These are phyloP conservation scores for Saccharomycopsis malanga DNA, from an alignment of 805 yeast genomes.

Conservation along the genomic window DNA sequence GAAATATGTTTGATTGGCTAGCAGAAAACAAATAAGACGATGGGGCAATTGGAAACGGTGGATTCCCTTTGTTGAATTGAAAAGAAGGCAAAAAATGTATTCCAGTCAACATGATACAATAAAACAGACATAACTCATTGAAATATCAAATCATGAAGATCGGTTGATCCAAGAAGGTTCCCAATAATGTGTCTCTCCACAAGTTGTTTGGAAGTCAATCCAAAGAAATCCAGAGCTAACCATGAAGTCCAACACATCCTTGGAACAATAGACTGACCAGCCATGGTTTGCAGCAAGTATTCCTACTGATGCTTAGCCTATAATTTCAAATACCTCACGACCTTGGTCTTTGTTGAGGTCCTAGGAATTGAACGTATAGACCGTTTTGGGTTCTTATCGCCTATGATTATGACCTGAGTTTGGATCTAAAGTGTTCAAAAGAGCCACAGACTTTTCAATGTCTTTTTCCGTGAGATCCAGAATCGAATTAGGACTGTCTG, in stretches of 20 bases:
- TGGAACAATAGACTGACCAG: slow-evolving; percentile 64
- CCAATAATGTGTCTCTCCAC: slow-evolving; percentile 50
- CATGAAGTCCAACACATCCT: slow-evolving; percentile 66
- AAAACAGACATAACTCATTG: no score
- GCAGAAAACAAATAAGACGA: no score
- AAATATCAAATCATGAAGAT: no score
- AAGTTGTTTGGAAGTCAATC: slow-evolving; percentile 44
- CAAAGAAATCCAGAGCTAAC: slow-evolving; percentile 77
- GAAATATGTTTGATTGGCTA: no score
- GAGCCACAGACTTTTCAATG: slow-evolving; percentile 46
- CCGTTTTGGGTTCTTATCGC: slow-evolving; percentile 36
- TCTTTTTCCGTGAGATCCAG: slow-evolving; percentile 40
- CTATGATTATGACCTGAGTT: slow-evolving; percentile 59
- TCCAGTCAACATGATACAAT: no score
- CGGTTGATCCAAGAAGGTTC: slow-evolving; percentile 62
- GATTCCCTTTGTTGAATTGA: no score
- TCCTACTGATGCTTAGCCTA: slow-evolving; percentile 65
- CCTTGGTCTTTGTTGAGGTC: slow-evolving; percentile 65
- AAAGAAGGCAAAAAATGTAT: no score
- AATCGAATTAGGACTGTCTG: slow-evolving; percentile 23
- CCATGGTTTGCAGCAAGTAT: slow-evolving; percentile 64
- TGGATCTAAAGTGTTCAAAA: slow-evolving; percentile 53
- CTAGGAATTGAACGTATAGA: slow-evolving; percentile 60
- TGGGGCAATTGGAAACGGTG: no score
- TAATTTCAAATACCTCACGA: slow-evolving; percentile 61